Conservation (phyloP, 345 rosid genomes). For the Pistacia atlantica region DNA sequence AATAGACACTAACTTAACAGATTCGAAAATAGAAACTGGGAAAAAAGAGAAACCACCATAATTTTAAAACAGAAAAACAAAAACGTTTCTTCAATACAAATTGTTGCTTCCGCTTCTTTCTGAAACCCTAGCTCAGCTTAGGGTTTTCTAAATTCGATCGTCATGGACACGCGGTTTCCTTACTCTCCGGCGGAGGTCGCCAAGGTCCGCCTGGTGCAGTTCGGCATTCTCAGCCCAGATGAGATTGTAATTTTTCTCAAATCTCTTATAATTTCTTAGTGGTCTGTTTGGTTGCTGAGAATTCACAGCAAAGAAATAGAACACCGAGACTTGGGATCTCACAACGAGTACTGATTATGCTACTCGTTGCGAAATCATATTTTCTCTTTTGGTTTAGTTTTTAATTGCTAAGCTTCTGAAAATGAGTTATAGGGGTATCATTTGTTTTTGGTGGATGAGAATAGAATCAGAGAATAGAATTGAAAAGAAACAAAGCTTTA, state of each 20-base stretch:
- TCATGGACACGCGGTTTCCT: slow-evolving; percentile 71
- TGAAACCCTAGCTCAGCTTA: slow-evolving; percentile 22
- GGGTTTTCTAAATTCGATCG: slow-evolving; percentile 8
- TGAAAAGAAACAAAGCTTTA: background rate
- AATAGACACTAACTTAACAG: too few species aligned
- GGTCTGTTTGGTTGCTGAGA: slow-evolving; percentile 13
- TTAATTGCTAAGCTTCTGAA: background rate
- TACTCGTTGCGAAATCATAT: background rate
- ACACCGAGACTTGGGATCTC: background rate
- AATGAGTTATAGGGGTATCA: background rate
- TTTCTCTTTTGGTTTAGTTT: background rate
- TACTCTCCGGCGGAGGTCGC: slow-evolving; percentile 96
- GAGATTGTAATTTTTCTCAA: slow-evolving; percentile 68
- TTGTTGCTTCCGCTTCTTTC: too few species aligned
- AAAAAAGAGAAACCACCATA: background rate
- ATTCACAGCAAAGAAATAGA: background rate
- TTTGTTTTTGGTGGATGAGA: background rate
- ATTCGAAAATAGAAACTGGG: background rate
- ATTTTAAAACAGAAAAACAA: background rate
- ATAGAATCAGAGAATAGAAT: background rate
- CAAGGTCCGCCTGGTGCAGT: slow-evolving; percentile 87
- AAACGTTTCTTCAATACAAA: background rate
- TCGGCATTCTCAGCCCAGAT: slow-evolving; percentile 94
- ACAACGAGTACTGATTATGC: background rate
- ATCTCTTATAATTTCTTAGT: slow-evolving; percentile 4